These are phyloP conservation scores for Colletotrichum ledebouriae DNA, from an alignment of 2,329 filamentous ascomycete genomes.

Conservation along the genomic window DNA sequence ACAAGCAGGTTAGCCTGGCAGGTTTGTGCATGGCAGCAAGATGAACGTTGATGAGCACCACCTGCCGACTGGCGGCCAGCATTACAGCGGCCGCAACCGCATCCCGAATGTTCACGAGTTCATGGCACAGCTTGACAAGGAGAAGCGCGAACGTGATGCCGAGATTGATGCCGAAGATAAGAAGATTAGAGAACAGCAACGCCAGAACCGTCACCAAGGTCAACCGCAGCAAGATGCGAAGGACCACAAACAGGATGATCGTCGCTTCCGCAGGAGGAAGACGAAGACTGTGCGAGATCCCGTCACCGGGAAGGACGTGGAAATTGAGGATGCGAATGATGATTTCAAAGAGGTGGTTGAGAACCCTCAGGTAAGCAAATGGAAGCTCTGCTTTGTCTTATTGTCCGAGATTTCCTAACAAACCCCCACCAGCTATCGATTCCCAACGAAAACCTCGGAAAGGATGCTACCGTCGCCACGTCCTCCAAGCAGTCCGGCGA, in stretches of 20 bases:
- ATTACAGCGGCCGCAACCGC: constrained; percentile 87
- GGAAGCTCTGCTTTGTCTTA: background rate
- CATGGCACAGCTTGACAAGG: constrained; percentile 80
- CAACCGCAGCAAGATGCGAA: constrained; percentile 49
- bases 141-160: constrained; percentile 82
- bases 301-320: constrained; percentile 86
- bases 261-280: constrained; percentile 54
- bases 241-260: constrained; percentile 57
- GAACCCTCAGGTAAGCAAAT: constrained; percentile 72
- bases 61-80: constrained; percentile 66
- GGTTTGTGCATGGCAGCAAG: constrained; percentile 32
- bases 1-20: constrained; percentile 14
- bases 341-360: constrained; percentile 77
- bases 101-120: constrained; percentile 92
- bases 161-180: constrained; percentile 73
- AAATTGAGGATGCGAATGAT: constrained; percentile 85
- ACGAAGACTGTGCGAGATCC: constrained; percentile 88
- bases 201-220: background rate
- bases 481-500: constrained; percentile 78
- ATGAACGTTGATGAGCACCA: constrained; percentile 58
- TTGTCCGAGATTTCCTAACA: background rate
- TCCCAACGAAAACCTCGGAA: constrained; percentile 89
- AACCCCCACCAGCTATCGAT: constrained; percentile 73
- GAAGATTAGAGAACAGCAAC: constrained; percentile 49
- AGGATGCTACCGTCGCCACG: constrained; percentile 79